Percentiles rank a stretch among this genome's conserved stretches.
These are phyloP conservation scores for Vanrija humicola DNA, from an alignment of 1,284 basidiomycete genomes.

Conservation along the genomic window DNA sequence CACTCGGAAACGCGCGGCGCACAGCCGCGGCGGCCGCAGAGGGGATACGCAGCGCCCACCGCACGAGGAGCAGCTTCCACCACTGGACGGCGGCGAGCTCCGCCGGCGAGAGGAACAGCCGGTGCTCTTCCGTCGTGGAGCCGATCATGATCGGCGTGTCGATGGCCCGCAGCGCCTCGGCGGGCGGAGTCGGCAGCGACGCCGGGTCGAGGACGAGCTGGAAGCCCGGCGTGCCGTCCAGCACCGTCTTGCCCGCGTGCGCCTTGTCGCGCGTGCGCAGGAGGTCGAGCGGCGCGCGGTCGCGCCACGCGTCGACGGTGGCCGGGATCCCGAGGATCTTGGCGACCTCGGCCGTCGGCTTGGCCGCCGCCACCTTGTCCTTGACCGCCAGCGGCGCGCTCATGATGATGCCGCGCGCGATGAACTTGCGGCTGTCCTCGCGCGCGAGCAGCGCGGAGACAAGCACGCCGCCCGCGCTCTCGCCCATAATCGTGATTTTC, in stretches of 20 bases:
- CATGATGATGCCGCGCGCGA: not conserved
- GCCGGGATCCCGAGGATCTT: not conserved
- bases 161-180: not conserved
- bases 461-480: not conserved
- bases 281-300: not conserved
- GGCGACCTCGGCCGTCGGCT: not conserved
- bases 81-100: not conserved
- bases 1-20: not conserved
- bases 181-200: not conserved
- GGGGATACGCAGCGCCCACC: not conserved
- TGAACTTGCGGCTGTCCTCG: not conserved
- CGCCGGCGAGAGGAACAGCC: not conserved
- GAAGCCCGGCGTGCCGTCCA: not conserved
- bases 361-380: not conserved
- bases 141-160: not conserved
- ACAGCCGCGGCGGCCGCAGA: not conserved
- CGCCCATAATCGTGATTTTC: not conserved
- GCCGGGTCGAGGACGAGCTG: not conserved
- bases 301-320: not conserved
- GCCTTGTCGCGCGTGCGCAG: not conserved
- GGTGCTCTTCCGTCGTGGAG: slow-evolving; percentile 2
- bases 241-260: not conserved
- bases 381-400: not conserved
- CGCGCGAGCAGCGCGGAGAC: not conserved
- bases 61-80: not conserved